phyloP scores from a whole-genome alignment of 2,329 filamentous ascomycete species.

The Biscogniauxia mediterranea region DNA sequence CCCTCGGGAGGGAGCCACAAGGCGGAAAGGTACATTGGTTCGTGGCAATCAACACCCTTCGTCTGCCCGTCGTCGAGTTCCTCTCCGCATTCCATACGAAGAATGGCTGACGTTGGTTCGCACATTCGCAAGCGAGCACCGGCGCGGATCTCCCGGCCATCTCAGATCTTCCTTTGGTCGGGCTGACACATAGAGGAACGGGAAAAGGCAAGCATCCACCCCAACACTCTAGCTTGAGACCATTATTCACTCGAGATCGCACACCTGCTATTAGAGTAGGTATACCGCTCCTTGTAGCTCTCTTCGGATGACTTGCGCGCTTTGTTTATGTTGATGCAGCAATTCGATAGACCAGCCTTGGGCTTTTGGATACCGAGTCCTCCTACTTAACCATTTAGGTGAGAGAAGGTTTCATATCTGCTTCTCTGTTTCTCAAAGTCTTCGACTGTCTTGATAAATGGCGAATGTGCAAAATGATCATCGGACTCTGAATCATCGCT shows the following conservation, averaged over 20 bases:
- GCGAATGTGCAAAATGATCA: not conserved
- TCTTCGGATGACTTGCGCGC: not conserved
- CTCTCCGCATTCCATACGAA: not conserved
- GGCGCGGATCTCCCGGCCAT: not conserved
- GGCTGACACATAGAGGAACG: not conserved
- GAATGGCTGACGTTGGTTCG: not conserved
- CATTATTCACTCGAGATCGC: not conserved
- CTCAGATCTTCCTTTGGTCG: not conserved
- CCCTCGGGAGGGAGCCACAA: not conserved
- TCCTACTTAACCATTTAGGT: not conserved
- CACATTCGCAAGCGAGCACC: not conserved
- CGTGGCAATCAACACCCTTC: not conserved
- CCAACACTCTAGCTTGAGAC: not conserved
- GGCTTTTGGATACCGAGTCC: not conserved
- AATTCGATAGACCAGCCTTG: not conserved
- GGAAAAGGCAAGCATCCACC: not conserved
- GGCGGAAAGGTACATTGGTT: not conserved
- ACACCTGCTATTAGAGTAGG: not conserved
- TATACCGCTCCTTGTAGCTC: not conserved
- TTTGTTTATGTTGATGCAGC: not conserved
- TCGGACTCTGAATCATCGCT: not conserved
- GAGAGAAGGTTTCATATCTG: not conserved
- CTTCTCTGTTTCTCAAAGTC: not conserved
- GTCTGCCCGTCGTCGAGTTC: not conserved
- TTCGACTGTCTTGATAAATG: not conserved